phyloP scores from a whole-genome alignment of 2,329 filamentous ascomycete species.

The Aspergillus ochraceus region DNA sequence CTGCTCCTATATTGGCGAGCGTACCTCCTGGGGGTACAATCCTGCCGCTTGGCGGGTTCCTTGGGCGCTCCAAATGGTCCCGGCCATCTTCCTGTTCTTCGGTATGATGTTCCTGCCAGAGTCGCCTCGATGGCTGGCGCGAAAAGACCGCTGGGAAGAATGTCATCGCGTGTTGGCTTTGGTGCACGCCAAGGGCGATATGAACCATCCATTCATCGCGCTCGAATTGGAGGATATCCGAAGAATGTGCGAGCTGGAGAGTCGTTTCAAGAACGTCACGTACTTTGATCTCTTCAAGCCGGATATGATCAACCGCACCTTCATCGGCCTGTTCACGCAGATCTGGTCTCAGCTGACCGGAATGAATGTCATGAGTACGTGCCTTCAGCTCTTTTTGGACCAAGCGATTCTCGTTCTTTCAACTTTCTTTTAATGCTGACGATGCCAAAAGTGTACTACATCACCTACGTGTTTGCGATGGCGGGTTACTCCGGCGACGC shows the following conservation, averaged over 20 bases:
- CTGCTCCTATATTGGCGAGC: slow-evolving; percentile 59
- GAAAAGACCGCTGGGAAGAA: slow-evolving; percentile 61
- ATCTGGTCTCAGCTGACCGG: slow-evolving; percentile 76
- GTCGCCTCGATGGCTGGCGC: slow-evolving; percentile 64
- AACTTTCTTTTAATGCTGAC: background rate
- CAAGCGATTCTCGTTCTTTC: background rate
- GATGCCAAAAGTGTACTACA: slow-evolving; percentile 57
- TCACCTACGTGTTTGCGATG: slow-evolving; percentile 71
- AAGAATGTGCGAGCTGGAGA: slow-evolving; percentile 72
- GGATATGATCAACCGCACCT: slow-evolving; percentile 70
- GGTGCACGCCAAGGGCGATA: slow-evolving; percentile 66
- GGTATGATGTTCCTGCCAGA: slow-evolving; percentile 57
- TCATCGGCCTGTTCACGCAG: slow-evolving; percentile 71
- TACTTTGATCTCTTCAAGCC: slow-evolving; percentile 73
- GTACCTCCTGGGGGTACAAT: slow-evolving; percentile 25
- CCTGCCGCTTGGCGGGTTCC: slow-evolving; percentile 62
- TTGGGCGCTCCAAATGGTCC: slow-evolving; percentile 65
- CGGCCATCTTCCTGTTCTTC: slow-evolving; percentile 57
- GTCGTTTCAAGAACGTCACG: slow-evolving; percentile 65
- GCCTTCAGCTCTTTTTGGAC: background rate
- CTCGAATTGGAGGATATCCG: slow-evolving; percentile 72
- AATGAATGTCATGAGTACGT: slow-evolving; percentile 67
- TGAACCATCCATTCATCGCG: slow-evolving; percentile 63
- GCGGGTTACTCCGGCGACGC: slow-evolving; percentile 62
- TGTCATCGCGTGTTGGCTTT: slow-evolving; percentile 51